Conservation (phyloP, 2,329 filamentous ascomycete genomes). For the Pseudocercospora macadamiae region DNA sequence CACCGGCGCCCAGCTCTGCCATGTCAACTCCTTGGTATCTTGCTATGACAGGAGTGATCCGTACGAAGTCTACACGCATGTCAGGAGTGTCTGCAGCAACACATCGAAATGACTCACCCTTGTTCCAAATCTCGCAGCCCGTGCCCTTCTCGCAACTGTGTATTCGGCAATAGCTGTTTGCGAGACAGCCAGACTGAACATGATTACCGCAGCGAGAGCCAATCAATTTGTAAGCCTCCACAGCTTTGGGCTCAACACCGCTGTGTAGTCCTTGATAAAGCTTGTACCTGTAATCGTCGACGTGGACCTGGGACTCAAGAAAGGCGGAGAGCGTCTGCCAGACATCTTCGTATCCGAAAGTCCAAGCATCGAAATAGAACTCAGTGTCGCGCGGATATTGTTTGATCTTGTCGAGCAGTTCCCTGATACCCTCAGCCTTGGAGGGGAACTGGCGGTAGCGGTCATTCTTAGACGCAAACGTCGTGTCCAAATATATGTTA, state of each 20-base stretch:
- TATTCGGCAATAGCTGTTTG: constrained; percentile 62
- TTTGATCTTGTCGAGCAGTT: constrained; percentile 70
- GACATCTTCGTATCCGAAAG: constrained; percentile 90
- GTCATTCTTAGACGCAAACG: constrained; percentile 62
- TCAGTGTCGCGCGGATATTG: constrained; percentile 72
- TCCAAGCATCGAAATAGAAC: constrained; percentile 89
- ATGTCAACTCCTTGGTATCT: constrained; percentile 60
- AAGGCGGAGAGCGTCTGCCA: constrained; percentile 79
- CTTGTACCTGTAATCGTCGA: constrained; percentile 76
- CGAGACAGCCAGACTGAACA: constrained; percentile 71
- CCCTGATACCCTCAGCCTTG: constrained; percentile 74
- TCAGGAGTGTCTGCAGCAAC: constrained; percentile 36
- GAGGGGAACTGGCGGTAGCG: constrained; percentile 58
- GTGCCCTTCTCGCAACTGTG: constrained; percentile 84
- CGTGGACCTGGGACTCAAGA: constrained; percentile 72
- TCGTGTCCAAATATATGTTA: constrained; percentile 88
- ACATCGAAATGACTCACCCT: constrained; percentile 26
- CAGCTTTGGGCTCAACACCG: constrained; percentile 44
- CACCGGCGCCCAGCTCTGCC: constrained; percentile 74
- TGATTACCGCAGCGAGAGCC: constrained; percentile 77
- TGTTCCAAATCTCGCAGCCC: constrained; percentile 57
- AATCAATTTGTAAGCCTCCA: constrained; percentile 68
- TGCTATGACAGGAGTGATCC: constrained; percentile 77
- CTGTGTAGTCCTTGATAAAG: constrained; percentile 67
- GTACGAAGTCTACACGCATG: constrained; percentile 58